Evolutionary conservation across 2,329 filamentous ascomycete genomes (phyloP), one percentile per base, ranked within the genome.

Genomic region (Penicillium sp.): DNA sequence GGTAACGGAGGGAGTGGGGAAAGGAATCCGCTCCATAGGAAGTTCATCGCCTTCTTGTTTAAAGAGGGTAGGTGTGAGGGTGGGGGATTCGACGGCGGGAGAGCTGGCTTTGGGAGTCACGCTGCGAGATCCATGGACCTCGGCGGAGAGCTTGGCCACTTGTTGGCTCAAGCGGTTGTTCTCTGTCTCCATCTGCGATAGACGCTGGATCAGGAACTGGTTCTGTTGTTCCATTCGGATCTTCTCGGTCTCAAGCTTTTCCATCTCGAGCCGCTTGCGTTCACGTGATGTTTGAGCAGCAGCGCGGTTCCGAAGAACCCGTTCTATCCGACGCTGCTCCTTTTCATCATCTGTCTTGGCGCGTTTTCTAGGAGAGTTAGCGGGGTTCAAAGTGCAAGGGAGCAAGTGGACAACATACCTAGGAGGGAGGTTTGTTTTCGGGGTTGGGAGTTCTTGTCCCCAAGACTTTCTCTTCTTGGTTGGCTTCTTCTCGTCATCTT

Each of bases 281-380:
- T 99, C 94, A 49, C 94, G 84, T 4, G 94, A 99, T 57, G 95
- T 97, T 81, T 97, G 94, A 39, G 94, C 94, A 44, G 94, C 94
- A 57, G 92, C 90, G 63, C 94, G 90, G 73, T 99, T 99, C 43
- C 94, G 89, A 67, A 97, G 90, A 63, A 99, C 94, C 60, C 94
- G 90, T 80, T 99, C 94, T 53, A 97, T 95, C 60, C 94, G 89
- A 43, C 94, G 89, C 76, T 99, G 94, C 78, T 97, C 94, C 79
- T 99, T 99, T 77, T 99, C 94, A 70, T 97, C 94, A 69, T 96
- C 93, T 3, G 94, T 99, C 84, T 97, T 99, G 67, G 94, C 94
- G 60, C 94, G 91, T 85, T 99, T 99, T 64, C 89, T 91, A 61
- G 0, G 55, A 53, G 8, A 57, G 50, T 69, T 59, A 62, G 61